Evolutionary conservation across 768 basidiomycete genomes (phyloP).

Genomic region (Lactarius indigo): DNA sequence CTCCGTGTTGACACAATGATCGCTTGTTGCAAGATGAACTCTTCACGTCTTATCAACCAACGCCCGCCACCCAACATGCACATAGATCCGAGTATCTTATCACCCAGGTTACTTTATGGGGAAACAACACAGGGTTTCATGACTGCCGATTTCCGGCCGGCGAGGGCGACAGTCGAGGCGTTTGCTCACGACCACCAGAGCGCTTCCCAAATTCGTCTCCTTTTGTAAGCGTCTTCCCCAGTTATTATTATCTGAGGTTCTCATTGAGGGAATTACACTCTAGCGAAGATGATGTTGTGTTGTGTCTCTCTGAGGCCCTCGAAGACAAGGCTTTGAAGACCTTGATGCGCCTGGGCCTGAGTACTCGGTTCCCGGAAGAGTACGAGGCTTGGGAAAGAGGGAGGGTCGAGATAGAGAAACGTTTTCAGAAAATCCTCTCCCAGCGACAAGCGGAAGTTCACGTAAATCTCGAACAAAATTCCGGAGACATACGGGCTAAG

Average conservation of each 20-base stretch:
- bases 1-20: not conserved
- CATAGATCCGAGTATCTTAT: not conserved
- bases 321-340: constrained; percentile 11
- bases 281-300: constrained; percentile 8
- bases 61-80: not conserved
- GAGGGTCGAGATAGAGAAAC: not conserved
- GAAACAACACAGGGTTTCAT: constrained; percentile 27
- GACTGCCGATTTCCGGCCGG: constrained; percentile 10
- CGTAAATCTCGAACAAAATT: not conserved
- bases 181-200: not conserved
- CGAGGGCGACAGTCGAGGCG: not conserved
- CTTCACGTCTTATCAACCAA: not conserved
- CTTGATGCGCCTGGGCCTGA: constrained; percentile 5
- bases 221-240: constrained; percentile 4
- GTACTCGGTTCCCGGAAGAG: not conserved
- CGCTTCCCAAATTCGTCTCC: constrained; percentile 5
- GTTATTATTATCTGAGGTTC: not conserved
- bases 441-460: not conserved
- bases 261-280: not conserved
- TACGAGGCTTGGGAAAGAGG: not conserved
- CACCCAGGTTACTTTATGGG: constrained; percentile 20
- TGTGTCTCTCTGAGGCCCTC: constrained; percentile 16
- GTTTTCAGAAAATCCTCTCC: not conserved
- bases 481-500: not conserved
- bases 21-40: constrained; percentile 5